These are phyloP conservation scores for Daldinia sp. DNA, from an alignment of 2,329 filamentous ascomycete species.

Conservation along the genomic window DNA sequence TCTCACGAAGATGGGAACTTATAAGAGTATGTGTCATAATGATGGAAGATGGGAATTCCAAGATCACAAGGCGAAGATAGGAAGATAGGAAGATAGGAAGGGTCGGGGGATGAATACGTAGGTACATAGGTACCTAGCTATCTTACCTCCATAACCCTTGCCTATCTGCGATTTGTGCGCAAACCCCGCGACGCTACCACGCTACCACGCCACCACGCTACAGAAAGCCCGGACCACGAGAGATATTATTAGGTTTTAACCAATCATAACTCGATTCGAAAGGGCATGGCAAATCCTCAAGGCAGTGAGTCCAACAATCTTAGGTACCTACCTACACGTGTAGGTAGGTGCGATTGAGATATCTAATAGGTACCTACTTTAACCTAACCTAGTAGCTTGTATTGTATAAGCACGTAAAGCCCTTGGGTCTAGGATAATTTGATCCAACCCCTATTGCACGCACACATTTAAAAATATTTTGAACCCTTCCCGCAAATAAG, in stretches of 20 bases:
- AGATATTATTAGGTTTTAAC: conserved; percentile 3
- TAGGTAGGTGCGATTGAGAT: no score
- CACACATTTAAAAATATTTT: neutral
- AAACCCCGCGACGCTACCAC: conserved; percentile 30
- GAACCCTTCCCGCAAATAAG: no score
- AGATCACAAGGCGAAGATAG: conserved; percentile 22
- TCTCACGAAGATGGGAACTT: neutral
- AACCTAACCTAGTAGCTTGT: no score
- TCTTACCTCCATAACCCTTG: no score
- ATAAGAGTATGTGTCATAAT: conserved; percentile 11
- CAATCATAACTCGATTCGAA: conserved; percentile 29
- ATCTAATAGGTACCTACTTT: no score
- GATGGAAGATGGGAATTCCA: neutral
- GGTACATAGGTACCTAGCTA: no score
- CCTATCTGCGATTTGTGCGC: conserved; percentile 19
- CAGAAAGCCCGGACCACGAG: conserved; percentile 18
- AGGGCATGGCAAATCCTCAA: conserved; percentile 35
- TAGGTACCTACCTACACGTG: no score
- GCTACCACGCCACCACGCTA: conserved; percentile 5
- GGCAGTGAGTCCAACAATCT: neutral
- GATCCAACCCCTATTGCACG: neutral
- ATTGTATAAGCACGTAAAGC: no score
- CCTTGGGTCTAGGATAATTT: no score
- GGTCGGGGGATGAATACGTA: conserved; percentile 1
- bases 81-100: conserved; percentile 16